A percentile compares a stretch with the other conserved stretches of the same genome.
Evolutionary conservation across 441 rosid genomes (phyloP).

Genomic region (Gossypium schwendimanii): DNA sequence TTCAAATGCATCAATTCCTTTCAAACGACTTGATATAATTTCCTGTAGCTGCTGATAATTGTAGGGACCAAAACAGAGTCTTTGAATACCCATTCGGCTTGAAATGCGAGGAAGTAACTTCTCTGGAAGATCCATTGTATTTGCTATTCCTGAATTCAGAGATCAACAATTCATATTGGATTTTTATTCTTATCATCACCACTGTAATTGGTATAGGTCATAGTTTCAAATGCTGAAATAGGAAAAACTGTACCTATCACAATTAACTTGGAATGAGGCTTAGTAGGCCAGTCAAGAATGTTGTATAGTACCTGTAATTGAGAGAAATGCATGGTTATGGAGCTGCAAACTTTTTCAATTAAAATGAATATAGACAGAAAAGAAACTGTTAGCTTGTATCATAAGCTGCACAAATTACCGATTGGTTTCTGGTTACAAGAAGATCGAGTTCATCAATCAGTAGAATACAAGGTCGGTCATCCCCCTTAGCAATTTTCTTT

Average conservation of each 20-base stretch:
- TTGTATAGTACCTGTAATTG: slow-evolving; percentile 64
- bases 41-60: slow-evolving; percentile 89
- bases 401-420: slow-evolving; percentile 40
- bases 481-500: slow-evolving; percentile 47
- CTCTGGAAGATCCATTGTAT: slow-evolving; percentile 99
- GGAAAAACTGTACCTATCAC: slow-evolving; percentile 51
- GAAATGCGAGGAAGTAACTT: slow-evolving; percentile 96
- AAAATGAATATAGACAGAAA: not conserved
- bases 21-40: slow-evolving; percentile 72
- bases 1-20: slow-evolving; percentile 81
- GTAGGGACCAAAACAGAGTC: slow-evolving; percentile 95
- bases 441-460: slow-evolving; percentile 97
- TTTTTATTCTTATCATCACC: slow-evolving; percentile 5
- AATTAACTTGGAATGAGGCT: slow-evolving; percentile 70
- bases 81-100: slow-evolving; percentile 92
- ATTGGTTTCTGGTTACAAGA: slow-evolving; percentile 88
- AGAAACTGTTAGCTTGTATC: not conserved
- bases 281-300: slow-evolving; percentile 95
- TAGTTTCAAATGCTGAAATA: not conserved
- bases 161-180: not conserved
- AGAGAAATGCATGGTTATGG: slow-evolving; percentile 7
- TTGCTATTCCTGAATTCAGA: slow-evolving; percentile 67
- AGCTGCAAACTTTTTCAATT: not conserved
- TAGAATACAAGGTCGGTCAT: slow-evolving; percentile 73
- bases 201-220: not conserved